Evolutionary conservation across 2,329 filamentous ascomycete species (phyloP).

Genomic region (Fusarium nodosum): DNA sequence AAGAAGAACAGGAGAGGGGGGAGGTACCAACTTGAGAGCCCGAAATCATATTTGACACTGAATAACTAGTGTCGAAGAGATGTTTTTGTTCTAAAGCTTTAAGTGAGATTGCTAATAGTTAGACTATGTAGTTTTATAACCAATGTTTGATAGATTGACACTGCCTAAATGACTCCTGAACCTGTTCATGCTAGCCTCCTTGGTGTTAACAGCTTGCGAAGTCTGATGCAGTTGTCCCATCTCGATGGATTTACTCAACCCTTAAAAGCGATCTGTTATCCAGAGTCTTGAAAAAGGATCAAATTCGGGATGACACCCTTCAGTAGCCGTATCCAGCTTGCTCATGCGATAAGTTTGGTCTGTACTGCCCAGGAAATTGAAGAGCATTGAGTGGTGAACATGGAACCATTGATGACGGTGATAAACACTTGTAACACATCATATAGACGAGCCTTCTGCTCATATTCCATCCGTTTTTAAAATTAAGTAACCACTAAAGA

Average conservation of each 20-base stretch:
- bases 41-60: fast-evolving
- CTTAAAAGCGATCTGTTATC: fast-evolving
- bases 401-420: background rate
- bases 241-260: fast-evolving
- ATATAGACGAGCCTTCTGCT: fast-evolving
- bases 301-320: too few relatives aligned
- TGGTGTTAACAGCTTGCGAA: fast-evolving
- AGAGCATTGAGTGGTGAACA: background rate
- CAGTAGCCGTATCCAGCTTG: too few relatives aligned
- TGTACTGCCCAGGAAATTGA: background rate
- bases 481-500: fast-evolving
- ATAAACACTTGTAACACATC: too few relatives aligned
- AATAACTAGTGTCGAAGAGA: fast-evolving
- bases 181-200: fast-evolving
- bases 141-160: background rate
- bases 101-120: background rate
- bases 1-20: background rate
- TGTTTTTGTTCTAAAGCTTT: fast-evolving
- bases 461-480: fast-evolving
- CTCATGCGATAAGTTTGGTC: too few relatives aligned
- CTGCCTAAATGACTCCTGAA: fast-evolving
- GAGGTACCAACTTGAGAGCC: too few relatives aligned
- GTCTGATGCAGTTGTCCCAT: background rate
- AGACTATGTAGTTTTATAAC: background rate
- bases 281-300: fast-evolving